Base-by-base conservation (phyloP, 352 stramenopile species). In the Globisporangium camurandrum region DNA sequence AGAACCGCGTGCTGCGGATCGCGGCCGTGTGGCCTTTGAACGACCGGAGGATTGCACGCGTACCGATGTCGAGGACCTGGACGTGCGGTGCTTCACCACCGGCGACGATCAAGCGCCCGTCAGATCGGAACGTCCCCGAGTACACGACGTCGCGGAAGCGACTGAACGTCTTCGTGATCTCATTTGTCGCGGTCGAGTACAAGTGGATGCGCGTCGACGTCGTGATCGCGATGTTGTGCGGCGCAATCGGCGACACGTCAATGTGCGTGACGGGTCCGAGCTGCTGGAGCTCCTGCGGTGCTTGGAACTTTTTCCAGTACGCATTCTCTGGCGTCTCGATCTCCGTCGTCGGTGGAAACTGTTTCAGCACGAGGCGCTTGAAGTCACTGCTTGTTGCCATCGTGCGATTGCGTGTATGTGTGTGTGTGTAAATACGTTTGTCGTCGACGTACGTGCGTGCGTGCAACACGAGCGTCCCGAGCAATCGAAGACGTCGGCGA, bases 231-330 rank as follows among this genome's bases (percentile, higher is more conserved):
- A 95, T 67, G 57, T 93, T 75, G 58, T 93, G 70, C 49, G 84
- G 84, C 52, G 75, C 62, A 19, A 74, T 63, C 9, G 83, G 83
- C 36, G 71, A 91, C 24, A 93, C 81, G 52, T 94, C 84, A 40
- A 94, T 86, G 63, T 89, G 75, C 23, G 84, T 91, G 50, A 94
- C 73, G 2, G 79, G 72, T 1, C 76, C 84, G n/a, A 93, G 61
- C 60, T 94, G 83, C 67, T 86, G 78, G 37, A 93, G 64, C 57
- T 93, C 84, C 51, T 88, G 63, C 31, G 84, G 83, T 38, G 75
- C 57, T 53, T 90, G 75, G 62, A 91, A 93, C 66, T 92, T 93
- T 47, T 88, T 88, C 84, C 84, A 95, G 66, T 93, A 95, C 49
- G 73, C 60, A 38, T 86, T 86, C 61, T 95, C 84, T 8, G 67